Base-by-base conservation (phyloP, 2,329 filamentous ascomycete species). In the Bipolaris victoriae region DNA sequence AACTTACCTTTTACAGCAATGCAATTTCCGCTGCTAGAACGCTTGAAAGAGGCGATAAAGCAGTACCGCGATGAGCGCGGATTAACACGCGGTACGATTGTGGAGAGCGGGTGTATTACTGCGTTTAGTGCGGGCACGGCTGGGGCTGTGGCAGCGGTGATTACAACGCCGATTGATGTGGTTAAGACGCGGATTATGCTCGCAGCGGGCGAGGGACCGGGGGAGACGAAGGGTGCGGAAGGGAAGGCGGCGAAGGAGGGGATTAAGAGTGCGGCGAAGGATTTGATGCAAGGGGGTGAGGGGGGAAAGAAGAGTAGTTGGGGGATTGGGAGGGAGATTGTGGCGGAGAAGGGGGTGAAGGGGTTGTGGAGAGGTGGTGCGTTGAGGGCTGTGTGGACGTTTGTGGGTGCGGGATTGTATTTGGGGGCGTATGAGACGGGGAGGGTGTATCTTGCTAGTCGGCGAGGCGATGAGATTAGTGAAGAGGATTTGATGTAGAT, bases 181-280 rank as follows among this genome's bases (percentile, higher is more conserved):
- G 85, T 97, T 22, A 96, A 97, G 80, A 96, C 92, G 62, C 80
- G 91, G 48, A 90, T 96, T 77, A 97, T 96, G 92, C 80, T 97
- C 24, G 82, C 84, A 20, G 75, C 76, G 10, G 71, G 53, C 0
- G 71, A 75, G 5, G 29, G 7, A 10, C 9, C 26, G 9, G 26
- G 26, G 7, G 26, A 29, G 26, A 7, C 16, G n/a, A 11, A 37
- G 7, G 33, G 45, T 7, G 2, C 1, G 20, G 9, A 29, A n/a
- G 22, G 7, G 9, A 22, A 11, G 16, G 3, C 18, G 33, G 15
- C 45, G 6, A 48, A 48, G 13, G 11, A 48, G 7, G 10, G 13
- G 45, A 15, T 37, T 2, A 48, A 37, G 9, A 37, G 18, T 2
- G 45, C 33, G 9, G 45, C 33, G 11, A 22, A 15, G 33, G 37